Evolutionary conservation across 768 basidiomycete species (phyloP).

Genomic region (Lentinula sp.): DNA sequence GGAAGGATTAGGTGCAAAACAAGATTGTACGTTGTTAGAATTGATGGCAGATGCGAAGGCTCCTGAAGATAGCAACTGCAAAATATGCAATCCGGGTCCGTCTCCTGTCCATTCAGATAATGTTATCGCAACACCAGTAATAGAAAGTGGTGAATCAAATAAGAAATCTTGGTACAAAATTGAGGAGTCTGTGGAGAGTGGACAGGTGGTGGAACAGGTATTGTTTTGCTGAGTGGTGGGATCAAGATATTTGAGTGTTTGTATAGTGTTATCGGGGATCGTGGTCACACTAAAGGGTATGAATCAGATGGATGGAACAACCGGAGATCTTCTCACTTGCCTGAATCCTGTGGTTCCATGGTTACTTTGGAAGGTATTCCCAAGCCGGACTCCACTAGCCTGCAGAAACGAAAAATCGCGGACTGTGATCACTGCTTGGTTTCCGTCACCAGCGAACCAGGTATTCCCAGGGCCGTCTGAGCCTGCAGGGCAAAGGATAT

Average conservation of each 20-base stretch:
- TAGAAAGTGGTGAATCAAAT: conserved; percentile 53
- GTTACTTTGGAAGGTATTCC: conserved; percentile 80
- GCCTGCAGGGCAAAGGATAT: conserved; percentile 84
- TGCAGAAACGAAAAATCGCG: conserved; percentile 69
- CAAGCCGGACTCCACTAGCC: conserved; percentile 78
- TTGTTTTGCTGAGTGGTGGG: conserved; percentile 65
- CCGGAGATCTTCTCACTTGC: conserved; percentile 34
- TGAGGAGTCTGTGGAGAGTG: conserved; percentile 69
- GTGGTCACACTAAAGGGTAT: conserved; percentile 61
- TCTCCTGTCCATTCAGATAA: conserved; percentile 70
- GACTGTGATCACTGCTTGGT: conserved; percentile 67
- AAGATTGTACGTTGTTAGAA: conserved; percentile 57
- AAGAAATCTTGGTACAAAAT: conserved; percentile 93
- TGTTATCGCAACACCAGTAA: conserved; percentile 88
- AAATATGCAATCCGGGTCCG: conserved; percentile 77
- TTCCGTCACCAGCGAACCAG: conserved; percentile 80
- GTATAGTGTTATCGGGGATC: conserved; percentile 83
- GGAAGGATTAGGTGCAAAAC: conserved; percentile 74
- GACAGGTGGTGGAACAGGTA: conserved; percentile 77
- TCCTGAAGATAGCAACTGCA: conserved; percentile 92
- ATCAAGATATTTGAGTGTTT: conserved; percentile 73
- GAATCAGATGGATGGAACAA: not conserved
- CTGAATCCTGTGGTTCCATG: conserved; percentile 87
- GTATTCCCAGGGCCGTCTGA: conserved; percentile 71
- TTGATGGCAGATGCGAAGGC: conserved; percentile 77